Conservation (phyloP, 2,329 filamentous ascomycete genomes). For the Cytospora mali region DNA sequence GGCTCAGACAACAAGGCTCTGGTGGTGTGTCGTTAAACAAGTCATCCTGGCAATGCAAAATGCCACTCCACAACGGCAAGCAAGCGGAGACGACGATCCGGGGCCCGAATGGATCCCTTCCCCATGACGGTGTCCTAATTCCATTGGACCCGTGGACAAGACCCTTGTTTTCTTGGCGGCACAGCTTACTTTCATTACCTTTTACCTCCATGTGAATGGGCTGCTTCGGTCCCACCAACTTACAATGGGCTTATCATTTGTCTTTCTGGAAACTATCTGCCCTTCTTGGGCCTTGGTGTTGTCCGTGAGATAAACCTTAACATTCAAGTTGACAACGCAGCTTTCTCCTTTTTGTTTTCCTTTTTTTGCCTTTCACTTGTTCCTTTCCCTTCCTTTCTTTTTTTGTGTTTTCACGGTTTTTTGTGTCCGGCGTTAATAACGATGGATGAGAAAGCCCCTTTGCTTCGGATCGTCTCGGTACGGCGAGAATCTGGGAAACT, state of each 20-base stretch:
- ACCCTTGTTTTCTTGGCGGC: neutral
- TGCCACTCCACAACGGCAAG: neutral
- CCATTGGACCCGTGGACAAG: neutral
- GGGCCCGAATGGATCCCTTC: neutral
- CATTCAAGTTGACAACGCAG: constrained; percentile 6
- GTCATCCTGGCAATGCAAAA: neutral
- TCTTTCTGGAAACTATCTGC: constrained; percentile 15
- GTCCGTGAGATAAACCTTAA: neutral
- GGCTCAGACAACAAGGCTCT: constrained; percentile 12
- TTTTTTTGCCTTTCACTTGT: neutral
- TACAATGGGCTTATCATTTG: constrained; percentile 24
- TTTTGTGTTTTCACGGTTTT: neutral
- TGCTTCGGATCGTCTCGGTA: constrained; percentile 15
- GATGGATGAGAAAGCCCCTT: constrained; percentile 26
- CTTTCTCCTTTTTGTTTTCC: neutral
- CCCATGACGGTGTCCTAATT: neutral
- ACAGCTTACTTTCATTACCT: neutral
- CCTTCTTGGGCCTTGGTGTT: constrained; percentile 2
- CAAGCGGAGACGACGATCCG: neutral
- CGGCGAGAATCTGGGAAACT: constrained; percentile 12
- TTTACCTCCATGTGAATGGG: neutral
- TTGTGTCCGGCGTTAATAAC: neutral
- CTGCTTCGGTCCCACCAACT: neutral
- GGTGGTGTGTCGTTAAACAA: neutral
- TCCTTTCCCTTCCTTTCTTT: no score